Base-by-base conservation (phyloP, 164 flowering plant genomes). In the Piper betle region DNA sequence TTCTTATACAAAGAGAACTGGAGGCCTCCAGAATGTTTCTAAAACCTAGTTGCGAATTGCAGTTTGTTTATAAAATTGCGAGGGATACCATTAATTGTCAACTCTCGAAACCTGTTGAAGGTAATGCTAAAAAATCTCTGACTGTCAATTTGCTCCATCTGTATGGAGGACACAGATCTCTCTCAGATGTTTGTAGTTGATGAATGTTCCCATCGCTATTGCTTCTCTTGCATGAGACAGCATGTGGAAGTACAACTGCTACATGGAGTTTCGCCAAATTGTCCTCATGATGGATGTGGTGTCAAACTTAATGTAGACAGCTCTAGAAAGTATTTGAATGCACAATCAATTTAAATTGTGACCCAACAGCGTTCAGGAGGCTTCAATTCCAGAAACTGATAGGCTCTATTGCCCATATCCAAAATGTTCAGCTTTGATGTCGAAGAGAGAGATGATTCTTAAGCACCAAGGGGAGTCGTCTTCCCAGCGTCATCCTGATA, bases 381-480 rank as follows among this genome's bases (percentile, higher is more conserved):
- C 84, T 54, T 72, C 88, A 18, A 78, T 89, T 74, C 88, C 91
- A 52, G 81, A 68, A 9, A 42, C 77, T 1, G 91, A 89, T 62
- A 87, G 77, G 73, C 69, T 92, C 58, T 92, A 92, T 59, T 89
- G 98, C 69, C 97, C 98, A 18, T 76, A 77, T 68, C 96, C 93
- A 3, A 83, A 68, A 66, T 92, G 98, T 66, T 92, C 95, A 0
- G 80, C 82, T 7, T 74, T 91, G 67, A 88, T 88, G 95, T 83
- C 95, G 1, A 81, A 70, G 69, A 60, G 7, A 19, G 91, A 82
- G 69, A 60, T 59, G 61, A 43, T 43, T 43, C 50, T 8, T 15
- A 55, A 61, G 52, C 42, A 39, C 54, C 55, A 53, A 43, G 60
- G 10, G 13, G 52, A 61, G 37, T 55, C 43, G 15, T 67, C 64